These are phyloP conservation scores for Ricinus communis DNA, from an alignment of 345 rosid species.

Conservation along the genomic window DNA sequence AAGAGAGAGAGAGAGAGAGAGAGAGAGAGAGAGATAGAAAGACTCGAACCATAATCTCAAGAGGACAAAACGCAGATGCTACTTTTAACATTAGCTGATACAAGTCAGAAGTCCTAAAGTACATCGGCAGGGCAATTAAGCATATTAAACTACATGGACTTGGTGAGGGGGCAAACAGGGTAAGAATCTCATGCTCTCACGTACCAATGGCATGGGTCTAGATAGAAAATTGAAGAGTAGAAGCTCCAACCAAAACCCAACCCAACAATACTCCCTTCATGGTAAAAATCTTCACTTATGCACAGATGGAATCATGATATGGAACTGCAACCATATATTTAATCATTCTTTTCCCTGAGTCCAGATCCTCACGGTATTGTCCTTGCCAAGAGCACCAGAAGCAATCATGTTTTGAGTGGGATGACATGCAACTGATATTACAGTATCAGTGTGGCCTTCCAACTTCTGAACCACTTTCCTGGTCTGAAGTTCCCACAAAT, in stretches of 20 bases:
- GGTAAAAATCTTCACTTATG: background rate
- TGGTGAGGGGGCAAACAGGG: background rate
- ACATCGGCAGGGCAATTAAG: background rate
- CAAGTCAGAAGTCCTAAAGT: background rate
- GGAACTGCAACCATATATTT: background rate
- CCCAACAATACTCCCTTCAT: background rate
- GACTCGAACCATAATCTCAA: too few species aligned
- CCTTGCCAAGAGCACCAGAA: slow-evolving; percentile 77
- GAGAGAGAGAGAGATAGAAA: too few species aligned
- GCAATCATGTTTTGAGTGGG: slow-evolving; percentile 80
- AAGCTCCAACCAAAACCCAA: slow-evolving; percentile 2
- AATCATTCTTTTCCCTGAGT: slow-evolving; percentile 42
- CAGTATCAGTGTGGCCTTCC: slow-evolving; percentile 87
- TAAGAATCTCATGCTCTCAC: background rate
- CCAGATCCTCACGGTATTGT: slow-evolving; percentile 81
- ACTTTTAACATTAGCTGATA: background rate
- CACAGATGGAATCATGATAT: background rate
- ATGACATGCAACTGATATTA: slow-evolving; percentile 80
- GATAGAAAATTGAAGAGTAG: background rate
- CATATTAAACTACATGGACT: background rate
- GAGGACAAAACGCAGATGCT: background rate
- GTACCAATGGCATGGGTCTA: background rate
- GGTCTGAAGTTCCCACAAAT: slow-evolving; percentile 89
- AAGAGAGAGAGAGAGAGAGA: too few species aligned
- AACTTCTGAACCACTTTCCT: slow-evolving; percentile 80